These are phyloP conservation scores for Apiotrichum sp. DNA, from an alignment of 1,284 basidiomycete genomes.

Conservation along the genomic window DNA sequence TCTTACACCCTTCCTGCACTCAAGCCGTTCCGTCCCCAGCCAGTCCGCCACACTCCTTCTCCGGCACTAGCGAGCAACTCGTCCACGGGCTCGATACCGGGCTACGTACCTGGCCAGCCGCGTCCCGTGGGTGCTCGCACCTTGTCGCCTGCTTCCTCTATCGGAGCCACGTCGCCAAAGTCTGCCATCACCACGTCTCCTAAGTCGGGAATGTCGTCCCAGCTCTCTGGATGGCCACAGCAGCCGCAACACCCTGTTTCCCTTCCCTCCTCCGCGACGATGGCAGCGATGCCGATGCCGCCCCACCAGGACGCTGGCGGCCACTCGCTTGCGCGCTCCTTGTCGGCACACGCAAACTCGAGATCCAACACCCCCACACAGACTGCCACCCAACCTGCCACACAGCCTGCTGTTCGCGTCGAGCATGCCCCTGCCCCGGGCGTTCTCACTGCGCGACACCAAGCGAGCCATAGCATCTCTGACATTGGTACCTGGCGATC, in stretches of 20 bases:
- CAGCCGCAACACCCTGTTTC: neutral
- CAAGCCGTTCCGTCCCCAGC: slow-evolving; percentile 31
- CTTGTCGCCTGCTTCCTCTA: slow-evolving; percentile 6
- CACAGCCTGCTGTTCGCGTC: neutral
- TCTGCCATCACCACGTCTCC: no score
- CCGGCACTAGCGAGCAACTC: neutral
- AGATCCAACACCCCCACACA: slow-evolving; percentile 4
- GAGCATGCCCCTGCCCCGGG: slow-evolving; percentile 8
- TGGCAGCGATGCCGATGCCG: neutral
- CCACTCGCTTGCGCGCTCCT: slow-evolving; percentile 1
- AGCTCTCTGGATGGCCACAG: neutral
- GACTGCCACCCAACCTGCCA: no score
- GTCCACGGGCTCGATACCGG: slow-evolving; percentile 11
- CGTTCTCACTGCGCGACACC: slow-evolving; percentile 9
- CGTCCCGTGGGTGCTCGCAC: slow-evolving; percentile 29
- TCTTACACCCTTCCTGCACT: slow-evolving; percentile 19
- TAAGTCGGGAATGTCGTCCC: no score
- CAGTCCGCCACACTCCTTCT: slow-evolving; percentile 29
- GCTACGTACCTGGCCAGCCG: slow-evolving; percentile 40
- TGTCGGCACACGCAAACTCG: slow-evolving; percentile 3
- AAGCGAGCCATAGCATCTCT: slow-evolving; percentile 9
- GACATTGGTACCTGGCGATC: slow-evolving; percentile 1
- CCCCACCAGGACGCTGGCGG: neutral
- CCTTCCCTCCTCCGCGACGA: neutral
- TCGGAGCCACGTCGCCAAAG: neutral